phyloP scores from a whole-genome alignment of 2,329 filamentous ascomycete genomes.

The Penicillium decumbens region DNA sequence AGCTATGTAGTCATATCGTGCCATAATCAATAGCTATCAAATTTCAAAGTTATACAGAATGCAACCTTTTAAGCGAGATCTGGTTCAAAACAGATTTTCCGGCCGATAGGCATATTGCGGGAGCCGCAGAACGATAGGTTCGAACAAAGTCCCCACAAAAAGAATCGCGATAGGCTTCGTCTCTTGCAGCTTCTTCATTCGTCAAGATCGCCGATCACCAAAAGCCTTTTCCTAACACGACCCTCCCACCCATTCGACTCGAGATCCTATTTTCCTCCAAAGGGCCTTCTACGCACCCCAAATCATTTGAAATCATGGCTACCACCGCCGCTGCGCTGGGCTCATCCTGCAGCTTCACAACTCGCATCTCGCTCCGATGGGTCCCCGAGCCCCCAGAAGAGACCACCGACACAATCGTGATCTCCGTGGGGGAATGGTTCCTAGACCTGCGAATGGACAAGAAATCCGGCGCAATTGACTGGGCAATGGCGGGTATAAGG shows the following conservation, averaged over 20 bases:
- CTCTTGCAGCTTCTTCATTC: conserved; percentile 11
- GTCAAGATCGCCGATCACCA: neutral
- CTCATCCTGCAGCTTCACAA: conserved; percentile 14
- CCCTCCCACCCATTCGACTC: neutral
- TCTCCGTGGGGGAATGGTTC: conserved; percentile 15
- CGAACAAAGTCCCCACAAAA: neutral
- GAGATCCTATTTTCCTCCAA: neutral
- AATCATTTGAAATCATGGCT: conserved; percentile 2
- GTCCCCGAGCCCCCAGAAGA: conserved; percentile 14
- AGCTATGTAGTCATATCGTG: too few relatives aligned
- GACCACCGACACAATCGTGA: conserved; percentile 15
- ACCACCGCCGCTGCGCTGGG: conserved; percentile 10
- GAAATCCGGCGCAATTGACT: conserved; percentile 13
- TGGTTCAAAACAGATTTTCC: neutral
- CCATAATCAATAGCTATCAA: too few relatives aligned
- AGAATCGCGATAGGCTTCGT: neutral
- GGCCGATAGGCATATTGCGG: neutral
- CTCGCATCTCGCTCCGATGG: conserved; percentile 18
- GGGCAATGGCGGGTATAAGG: conserved; percentile 18
- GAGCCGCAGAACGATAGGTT: neutral
- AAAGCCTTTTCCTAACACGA: neutral
- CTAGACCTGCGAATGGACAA: conserved; percentile 19
- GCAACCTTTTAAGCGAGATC: neutral
- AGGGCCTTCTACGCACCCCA: neutral
- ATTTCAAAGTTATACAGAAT: neutral